Evolutionary conservation across 1,284 basidiomycete species (phyloP), one percentile per base, ranked within the genome.

Genomic region (Leccinum subfulvum): DNA sequence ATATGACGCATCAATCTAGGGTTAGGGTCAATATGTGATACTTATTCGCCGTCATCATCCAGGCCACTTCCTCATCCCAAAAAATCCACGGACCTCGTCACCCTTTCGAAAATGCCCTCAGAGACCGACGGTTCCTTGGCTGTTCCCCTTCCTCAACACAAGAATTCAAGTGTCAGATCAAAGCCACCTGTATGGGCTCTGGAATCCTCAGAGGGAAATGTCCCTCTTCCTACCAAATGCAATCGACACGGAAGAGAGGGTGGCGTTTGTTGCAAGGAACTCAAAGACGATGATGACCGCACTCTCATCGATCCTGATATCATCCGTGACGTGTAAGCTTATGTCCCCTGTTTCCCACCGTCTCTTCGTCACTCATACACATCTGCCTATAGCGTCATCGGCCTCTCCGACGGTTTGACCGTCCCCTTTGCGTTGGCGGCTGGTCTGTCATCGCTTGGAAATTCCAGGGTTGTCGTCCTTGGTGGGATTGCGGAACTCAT

Each of bases 351-450:
- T 33, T 41, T 35, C 18, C 39, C 26, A 4, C 10, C 21, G 18
- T 49, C n/a, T 23, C 54, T 23, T 18, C 4, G 30, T 60, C 57
- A 49, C 58, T 66, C 28, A 72, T 57, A 51, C 39, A 3, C 59
- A 49, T 39, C 23, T 37, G 35, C 60, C 61, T 35, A 2, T 70
- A 95, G 94, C 59, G 89, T 97, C 66, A 98, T 98, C 69, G 97
- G 97, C 54, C 86, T 98, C 10, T 94, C 92, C 0, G 97, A 99
- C 73, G 97, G 97, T n/a, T 80, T 98, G 55, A 97, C 95, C 0
- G 95, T 97, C 1, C 95, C 95, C 0, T 96, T 96, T 74, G 94
- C 94, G 3, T 80, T 97, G 37, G 89, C 94, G 1, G 92, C 93
- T 14, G 94, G 96, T 67, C 84, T 98, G 10, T 95, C 95, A 1